A percentile compares a stretch with the other conserved stretches of the same genome.
Evolutionary conservation across 2,329 filamentous ascomycete genomes (phyloP).

Genomic region (Alternaria sp.): DNA sequence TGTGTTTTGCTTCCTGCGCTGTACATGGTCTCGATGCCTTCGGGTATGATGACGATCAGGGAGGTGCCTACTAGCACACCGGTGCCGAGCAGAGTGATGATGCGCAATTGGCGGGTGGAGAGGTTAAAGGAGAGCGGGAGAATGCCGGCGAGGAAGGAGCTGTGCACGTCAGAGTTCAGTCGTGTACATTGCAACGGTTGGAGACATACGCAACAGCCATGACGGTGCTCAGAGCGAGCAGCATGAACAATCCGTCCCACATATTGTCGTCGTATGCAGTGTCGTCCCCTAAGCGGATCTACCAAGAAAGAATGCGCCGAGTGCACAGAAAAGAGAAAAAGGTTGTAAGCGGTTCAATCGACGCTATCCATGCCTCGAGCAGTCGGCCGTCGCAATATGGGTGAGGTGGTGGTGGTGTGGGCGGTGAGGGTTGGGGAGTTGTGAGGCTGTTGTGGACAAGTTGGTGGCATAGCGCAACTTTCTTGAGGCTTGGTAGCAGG

Average conservation of each 20-base stretch:
- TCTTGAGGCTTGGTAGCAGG: constrained; percentile 20
- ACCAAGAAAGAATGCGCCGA: constrained; percentile 25
- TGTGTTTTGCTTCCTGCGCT: constrained; percentile 54
- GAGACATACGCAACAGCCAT: constrained; percentile 69
- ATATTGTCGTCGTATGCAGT: constrained; percentile 43
- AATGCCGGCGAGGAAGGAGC: constrained; percentile 92
- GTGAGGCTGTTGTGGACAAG: constrained; percentile 6
- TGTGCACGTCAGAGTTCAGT: constrained; percentile 52
- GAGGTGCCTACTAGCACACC: constrained; percentile 94
- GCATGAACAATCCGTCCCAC: constrained; percentile 70
- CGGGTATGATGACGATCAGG: constrained; percentile 95
- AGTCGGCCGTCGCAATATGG: constrained; percentile 9
- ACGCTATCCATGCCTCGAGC: constrained; percentile 26
- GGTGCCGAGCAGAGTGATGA: constrained; percentile 91
- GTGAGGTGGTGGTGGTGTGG: constrained; percentile 7
- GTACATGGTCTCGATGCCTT: constrained; percentile 91
- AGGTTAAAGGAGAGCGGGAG: constrained; percentile 89
- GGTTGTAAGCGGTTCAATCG: constrained; percentile 18
- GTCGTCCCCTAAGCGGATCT: constrained; percentile 15
- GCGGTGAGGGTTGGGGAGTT: constrained; percentile 10
- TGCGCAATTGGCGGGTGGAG: constrained; percentile 83
- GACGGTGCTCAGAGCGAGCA: constrained; percentile 70
- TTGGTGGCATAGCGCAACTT: constrained; percentile 21
- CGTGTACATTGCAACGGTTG: not conserved
- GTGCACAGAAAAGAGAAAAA: constrained; percentile 23